Evolutionary conservation across 78 protist species (phyloP).

Genomic region (Protostelium mycophagum): DNA sequence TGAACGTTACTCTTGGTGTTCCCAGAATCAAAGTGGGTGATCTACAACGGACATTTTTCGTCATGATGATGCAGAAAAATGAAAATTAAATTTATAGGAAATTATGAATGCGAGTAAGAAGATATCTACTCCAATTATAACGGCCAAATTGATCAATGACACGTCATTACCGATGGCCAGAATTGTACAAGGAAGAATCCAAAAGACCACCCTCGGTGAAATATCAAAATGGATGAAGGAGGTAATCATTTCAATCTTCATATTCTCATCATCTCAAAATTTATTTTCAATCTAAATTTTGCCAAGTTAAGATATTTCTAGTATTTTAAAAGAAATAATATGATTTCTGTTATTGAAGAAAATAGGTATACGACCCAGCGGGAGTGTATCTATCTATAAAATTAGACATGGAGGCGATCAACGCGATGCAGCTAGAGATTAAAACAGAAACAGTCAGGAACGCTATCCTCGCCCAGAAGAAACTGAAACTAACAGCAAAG

Average conservation of each 20-base stretch:
- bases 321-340: no score
- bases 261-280: no score
- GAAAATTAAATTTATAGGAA: slow-evolving; percentile 78
- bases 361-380: slow-evolving; percentile 3
- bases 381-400: slow-evolving; percentile 54
- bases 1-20: slow-evolving; percentile 80
- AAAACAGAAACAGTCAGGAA: slow-evolving; percentile 20
- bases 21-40: slow-evolving; percentile 54
- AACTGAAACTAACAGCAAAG: slow-evolving; percentile 41
- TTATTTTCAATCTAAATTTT: no score
- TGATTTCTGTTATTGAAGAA: no score
- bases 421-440: slow-evolving; percentile 66
- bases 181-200: slow-evolving; percentile 88
- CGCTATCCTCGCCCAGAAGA: slow-evolving; percentile 34
- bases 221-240: slow-evolving; percentile 66
- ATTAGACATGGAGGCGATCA: slow-evolving; percentile 74
- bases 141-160: slow-evolving; percentile 59
- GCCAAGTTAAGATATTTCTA: no score
- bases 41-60: slow-evolving; percentile 65
- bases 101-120: slow-evolving; percentile 96
- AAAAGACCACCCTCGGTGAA: slow-evolving; percentile 86
- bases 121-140: slow-evolving; percentile 94
- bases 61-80: slow-evolving; percentile 90
- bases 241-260: no score
- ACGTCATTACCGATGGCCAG: slow-evolving; percentile 65